Percentiles rank a stretch among this genome's conserved stretches.
These are phyloP conservation scores for Phytopythium helicoides DNA, from an alignment of 352 stramenopile species.

Conservation along the genomic window DNA sequence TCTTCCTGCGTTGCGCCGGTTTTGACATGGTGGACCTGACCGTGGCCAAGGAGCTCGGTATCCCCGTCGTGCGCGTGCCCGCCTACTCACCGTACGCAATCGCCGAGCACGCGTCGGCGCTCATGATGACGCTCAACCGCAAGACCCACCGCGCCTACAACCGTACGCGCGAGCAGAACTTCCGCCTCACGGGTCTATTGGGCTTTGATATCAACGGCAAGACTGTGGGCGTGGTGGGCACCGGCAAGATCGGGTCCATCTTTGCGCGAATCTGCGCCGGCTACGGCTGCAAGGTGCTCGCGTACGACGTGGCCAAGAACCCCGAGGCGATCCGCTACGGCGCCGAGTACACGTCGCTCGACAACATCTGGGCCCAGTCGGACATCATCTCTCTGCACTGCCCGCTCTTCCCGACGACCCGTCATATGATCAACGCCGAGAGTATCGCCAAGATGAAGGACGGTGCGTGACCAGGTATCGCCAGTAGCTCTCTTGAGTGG, in stretches of 20 bases:
- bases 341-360: constrained; percentile 53
- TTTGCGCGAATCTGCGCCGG: constrained; percentile 44
- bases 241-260: constrained; percentile 43
- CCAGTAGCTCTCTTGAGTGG: constrained; percentile 73
- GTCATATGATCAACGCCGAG: constrained; percentile 81
- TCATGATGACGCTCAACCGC: constrained; percentile 75
- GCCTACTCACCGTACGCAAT: constrained; percentile 75
- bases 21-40: constrained; percentile 68
- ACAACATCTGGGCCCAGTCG: constrained; percentile 58
- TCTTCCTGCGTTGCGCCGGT: constrained; percentile 67
- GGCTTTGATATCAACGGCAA: constrained; percentile 74
- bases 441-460: constrained; percentile 88
- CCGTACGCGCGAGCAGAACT: constrained; percentile 59
- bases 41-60: constrained; percentile 41
- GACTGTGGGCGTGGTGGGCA: constrained; percentile 64
- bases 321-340: constrained; percentile 36
- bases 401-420: constrained; percentile 76
- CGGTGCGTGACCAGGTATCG: no score
- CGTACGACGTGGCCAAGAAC: constrained; percentile 67
- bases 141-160: constrained; percentile 56
- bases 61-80: constrained; percentile 53
- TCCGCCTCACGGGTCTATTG: constrained; percentile 43
- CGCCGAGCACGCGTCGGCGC: constrained; percentile 65
- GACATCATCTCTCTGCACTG: constrained; percentile 90
- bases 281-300: constrained; percentile 52